Evolutionary conservation across 2,329 filamentous ascomycete genomes (phyloP).

Genomic region (Stachybotrys echinatus): DNA sequence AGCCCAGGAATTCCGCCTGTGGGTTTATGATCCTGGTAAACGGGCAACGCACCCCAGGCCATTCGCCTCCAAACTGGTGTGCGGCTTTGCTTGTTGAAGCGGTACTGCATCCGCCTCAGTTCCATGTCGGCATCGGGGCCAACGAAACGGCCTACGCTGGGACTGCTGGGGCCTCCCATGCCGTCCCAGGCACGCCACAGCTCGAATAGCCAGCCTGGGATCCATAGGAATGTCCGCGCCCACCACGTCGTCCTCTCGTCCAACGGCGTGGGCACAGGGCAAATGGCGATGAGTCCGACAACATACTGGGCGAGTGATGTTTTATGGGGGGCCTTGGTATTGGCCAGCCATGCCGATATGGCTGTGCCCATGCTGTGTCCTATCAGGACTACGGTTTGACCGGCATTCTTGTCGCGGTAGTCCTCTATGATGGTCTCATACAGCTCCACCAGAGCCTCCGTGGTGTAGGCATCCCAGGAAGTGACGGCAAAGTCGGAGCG

Average conservation of each 20-base stretch:
- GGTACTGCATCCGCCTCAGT: conserved; percentile 61
- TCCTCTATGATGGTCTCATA: conserved; percentile 69
- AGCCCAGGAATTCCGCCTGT: conserved; percentile 63
- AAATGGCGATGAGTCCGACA: conserved; percentile 75
- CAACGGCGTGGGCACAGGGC: conserved; percentile 65
- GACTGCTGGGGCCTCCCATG: conserved; percentile 70
- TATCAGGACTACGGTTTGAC: conserved; percentile 72
- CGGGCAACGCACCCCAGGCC: conserved; percentile 65
- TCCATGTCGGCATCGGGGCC: conserved; percentile 61
- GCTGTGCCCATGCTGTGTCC: conserved; percentile 90
- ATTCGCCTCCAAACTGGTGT: conserved; percentile 81
- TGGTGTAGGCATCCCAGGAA: conserved; percentile 73
- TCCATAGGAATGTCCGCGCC: conserved; percentile 53
- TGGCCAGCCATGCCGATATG: conserved; percentile 66
- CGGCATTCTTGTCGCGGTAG: conserved; percentile 58
- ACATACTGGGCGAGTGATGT: conserved; percentile 57
- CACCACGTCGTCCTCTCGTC: conserved; percentile 37
- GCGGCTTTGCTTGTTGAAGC: conserved; percentile 77
- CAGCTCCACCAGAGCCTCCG: conserved; percentile 69
- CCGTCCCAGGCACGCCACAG: conserved; percentile 74
- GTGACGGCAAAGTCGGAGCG: conserved; percentile 68
- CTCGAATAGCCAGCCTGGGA: conserved; percentile 71
- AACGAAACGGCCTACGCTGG: conserved; percentile 74
- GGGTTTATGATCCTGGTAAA: conserved; percentile 46
- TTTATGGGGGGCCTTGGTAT: conserved; percentile 33